Percentiles rank a stretch among this genome's conserved stretches.
These are phyloP conservation scores for Trichoderma sp. DNA, from an alignment of 2,329 filamentous ascomycete species.

Conservation along the genomic window DNA sequence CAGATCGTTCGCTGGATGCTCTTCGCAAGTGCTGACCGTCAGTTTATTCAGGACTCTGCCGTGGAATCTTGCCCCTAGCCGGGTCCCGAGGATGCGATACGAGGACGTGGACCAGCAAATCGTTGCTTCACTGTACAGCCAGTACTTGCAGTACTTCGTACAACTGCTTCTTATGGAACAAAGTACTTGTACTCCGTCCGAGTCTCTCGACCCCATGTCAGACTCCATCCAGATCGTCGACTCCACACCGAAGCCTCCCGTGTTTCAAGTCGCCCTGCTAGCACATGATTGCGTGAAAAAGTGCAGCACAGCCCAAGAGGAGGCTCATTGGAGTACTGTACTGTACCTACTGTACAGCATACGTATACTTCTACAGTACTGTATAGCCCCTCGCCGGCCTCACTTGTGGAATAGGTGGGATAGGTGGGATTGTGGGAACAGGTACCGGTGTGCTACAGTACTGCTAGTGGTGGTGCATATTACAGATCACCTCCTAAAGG, in stretches of 20 bases:
- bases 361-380: too few species aligned
- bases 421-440: background rate
- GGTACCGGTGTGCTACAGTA: background rate
- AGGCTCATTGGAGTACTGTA: background rate
- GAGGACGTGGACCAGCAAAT: background rate
- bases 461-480: background rate
- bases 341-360: too few species aligned
- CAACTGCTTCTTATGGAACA: background rate
- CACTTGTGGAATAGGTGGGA: too few species aligned
- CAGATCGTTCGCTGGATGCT: background rate
- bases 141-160: background rate
- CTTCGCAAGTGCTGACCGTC: background rate
- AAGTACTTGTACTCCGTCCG: background rate
- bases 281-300: slow-evolving; percentile 1
- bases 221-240: slow-evolving; percentile 18
- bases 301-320: background rate
- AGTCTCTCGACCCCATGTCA: background rate
- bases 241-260: slow-evolving; percentile 17
- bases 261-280: slow-evolving; percentile 19
- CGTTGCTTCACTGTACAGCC: too few species aligned
- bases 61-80: background rate
- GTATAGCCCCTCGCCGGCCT: background rate
- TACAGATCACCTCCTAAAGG: background rate
- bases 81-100: background rate
- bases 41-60: background rate